Conservation (phyloP, 2,329 filamentous ascomycete species). For the Fusarium drepaniforme region DNA sequence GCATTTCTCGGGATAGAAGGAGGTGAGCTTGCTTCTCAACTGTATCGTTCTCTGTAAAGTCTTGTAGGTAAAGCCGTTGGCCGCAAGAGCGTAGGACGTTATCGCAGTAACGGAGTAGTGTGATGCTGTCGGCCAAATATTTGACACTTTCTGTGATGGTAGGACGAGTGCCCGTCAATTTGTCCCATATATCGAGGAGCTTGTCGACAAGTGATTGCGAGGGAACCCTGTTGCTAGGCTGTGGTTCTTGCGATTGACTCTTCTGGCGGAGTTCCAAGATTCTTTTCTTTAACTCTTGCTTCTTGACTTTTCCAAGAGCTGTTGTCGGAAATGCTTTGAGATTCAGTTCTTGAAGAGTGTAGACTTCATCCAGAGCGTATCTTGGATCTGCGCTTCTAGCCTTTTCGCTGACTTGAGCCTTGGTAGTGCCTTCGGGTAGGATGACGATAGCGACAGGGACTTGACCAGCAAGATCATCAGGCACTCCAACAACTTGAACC, state of each 20-base stretch:
- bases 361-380: constrained; percentile 55
- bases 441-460: constrained; percentile 59
- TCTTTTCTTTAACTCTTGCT: constrained; percentile 49
- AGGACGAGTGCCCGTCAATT: constrained; percentile 46
- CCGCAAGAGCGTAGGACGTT: constrained; percentile 43
- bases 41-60: constrained; percentile 47
- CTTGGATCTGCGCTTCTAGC: constrained; percentile 50
- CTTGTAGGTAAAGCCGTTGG: constrained; percentile 51
- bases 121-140: constrained; percentile 53
- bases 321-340: constrained; percentile 55
- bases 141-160: constrained; percentile 41
- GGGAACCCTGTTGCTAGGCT: background rate
- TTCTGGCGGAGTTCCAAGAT: constrained; percentile 34
- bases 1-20: constrained; percentile 36
- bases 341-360: constrained; percentile 56
- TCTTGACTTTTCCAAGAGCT: constrained; percentile 59
- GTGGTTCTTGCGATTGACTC: background rate
- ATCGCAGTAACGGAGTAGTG: constrained; percentile 53
- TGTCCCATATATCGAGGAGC: constrained; percentile 46
- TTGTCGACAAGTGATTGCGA: constrained; percentile 28
- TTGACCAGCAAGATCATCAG: constrained; percentile 60
- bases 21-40: constrained; percentile 48
- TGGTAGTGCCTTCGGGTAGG: constrained; percentile 47
- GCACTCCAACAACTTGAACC: constrained; percentile 57
- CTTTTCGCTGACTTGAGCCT: constrained; percentile 47